Conservation (phyloP, 108 stramenopile species). For the Epipyxis sp. region DNA sequence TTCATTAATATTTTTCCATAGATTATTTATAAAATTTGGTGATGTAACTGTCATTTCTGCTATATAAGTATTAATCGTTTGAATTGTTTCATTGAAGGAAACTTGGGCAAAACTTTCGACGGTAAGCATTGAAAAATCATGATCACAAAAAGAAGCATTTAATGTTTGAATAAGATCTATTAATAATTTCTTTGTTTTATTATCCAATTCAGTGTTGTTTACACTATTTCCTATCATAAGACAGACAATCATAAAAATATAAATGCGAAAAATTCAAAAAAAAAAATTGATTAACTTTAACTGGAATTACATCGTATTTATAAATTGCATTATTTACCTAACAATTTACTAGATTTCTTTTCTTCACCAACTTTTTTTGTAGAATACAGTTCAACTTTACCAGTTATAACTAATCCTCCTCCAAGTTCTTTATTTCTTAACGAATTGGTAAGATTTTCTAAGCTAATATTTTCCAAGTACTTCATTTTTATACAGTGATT, state of each 20-base stretch:
- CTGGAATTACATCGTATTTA: no score
- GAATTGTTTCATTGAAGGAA: not conserved
- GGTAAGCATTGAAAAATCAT: not conserved
- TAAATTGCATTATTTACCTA: no score
- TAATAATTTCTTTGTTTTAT: not conserved
- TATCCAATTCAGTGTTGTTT: not conserved
- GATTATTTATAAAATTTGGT: not conserved
- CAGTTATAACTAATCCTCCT: not conserved
- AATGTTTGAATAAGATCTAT: conserved; percentile 4
- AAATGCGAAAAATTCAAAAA: no score
- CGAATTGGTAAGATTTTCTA: not conserved
- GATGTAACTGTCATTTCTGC: not conserved
- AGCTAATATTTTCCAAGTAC: conserved; percentile 9
- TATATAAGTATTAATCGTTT: not conserved
- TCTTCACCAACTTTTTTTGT: not conserved
- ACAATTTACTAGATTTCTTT: not conserved
- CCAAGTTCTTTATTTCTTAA: not conserved
- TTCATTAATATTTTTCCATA: conserved; percentile 1
- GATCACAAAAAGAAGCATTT: not conserved
- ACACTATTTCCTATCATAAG: no score
- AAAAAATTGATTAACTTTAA: not conserved
- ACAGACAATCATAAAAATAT: no score
- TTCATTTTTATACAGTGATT: conserved; percentile 21
- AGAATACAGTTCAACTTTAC: conserved; percentile 21
- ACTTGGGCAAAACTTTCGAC: not conserved